These are phyloP conservation scores for Ceriops tagal DNA, from an alignment of 345 rosid genomes.

Conservation along the genomic window DNA sequence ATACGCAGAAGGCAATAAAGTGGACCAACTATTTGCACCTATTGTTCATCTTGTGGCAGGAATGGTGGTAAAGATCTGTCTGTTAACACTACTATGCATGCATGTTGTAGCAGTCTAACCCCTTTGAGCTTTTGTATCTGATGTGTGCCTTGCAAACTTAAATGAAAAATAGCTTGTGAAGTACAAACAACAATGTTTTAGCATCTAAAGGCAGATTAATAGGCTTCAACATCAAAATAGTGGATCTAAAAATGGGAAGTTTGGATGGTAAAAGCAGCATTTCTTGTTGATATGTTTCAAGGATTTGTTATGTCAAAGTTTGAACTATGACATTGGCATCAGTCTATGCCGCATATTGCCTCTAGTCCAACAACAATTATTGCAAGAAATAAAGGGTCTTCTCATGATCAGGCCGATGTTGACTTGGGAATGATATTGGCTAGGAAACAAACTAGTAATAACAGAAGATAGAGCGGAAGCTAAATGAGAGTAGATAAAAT, in stretches of 20 bases:
- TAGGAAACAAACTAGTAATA: too few species aligned
- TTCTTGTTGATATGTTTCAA: background rate
- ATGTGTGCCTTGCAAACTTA: background rate
- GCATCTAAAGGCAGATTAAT: background rate
- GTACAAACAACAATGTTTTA: background rate
- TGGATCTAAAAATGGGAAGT: background rate
- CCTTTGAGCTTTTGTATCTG: background rate
- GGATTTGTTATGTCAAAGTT: background rate
- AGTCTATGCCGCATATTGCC: background rate
- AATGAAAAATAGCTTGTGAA: background rate
- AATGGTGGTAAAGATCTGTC: constrained; percentile 56
- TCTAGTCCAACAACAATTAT: background rate
- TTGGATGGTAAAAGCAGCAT: background rate
- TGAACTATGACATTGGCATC: background rate
- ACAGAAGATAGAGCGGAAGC: too few species aligned
- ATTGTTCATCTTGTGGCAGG: constrained; percentile 77
- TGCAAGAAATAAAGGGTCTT: background rate
- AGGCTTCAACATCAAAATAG: background rate
- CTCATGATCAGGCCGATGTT: too few species aligned
- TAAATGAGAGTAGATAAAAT: too few species aligned
- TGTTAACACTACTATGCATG: background rate
- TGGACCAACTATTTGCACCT: constrained; percentile 79
- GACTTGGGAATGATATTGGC: too few species aligned
- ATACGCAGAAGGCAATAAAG: constrained; percentile 80
- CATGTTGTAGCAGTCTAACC: constrained; percentile 2